Conservation (phyloP, 2,329 filamentous ascomycete genomes). For the Grosmannia huntii region DNA sequence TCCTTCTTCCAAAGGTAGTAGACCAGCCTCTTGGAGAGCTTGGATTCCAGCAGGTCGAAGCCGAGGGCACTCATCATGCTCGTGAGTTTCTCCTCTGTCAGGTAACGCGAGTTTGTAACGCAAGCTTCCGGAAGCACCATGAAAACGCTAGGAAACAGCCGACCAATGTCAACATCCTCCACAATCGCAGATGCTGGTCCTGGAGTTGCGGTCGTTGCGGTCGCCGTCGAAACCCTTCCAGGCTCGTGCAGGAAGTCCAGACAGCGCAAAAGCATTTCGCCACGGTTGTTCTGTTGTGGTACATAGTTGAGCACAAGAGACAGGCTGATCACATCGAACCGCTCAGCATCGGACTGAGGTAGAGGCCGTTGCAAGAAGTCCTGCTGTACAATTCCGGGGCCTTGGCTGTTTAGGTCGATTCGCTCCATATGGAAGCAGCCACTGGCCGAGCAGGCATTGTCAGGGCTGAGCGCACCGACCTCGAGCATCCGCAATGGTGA, state of each 20-base stretch:
- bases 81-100: conserved; percentile 56
- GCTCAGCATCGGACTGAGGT: conserved; percentile 45
- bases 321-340: conserved; percentile 82
- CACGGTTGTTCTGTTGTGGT: conserved; percentile 59
- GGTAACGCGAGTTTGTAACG: conserved; percentile 79
- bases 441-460: conserved; percentile 71
- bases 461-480: conserved; percentile 73
- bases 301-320: conserved; percentile 94
- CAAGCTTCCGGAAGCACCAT: conserved; percentile 83
- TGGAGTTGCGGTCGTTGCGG: not conserved
- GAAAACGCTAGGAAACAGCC: conserved; percentile 60
- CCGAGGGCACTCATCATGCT: conserved; percentile 68
- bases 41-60: conserved; percentile 52
- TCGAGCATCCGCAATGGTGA: conserved; percentile 58
- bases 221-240: not conserved
- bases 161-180: conserved; percentile 9
- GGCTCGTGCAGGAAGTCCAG: conserved; percentile 50
- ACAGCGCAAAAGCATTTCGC: conserved; percentile 74
- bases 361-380: conserved; percentile 87
- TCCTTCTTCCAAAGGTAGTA: conserved; percentile 73
- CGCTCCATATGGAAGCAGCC: conserved; percentile 59
- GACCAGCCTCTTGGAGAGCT: conserved; percentile 69
- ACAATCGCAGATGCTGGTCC: not conserved
- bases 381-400: conserved; percentile 67
- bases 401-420: conserved; percentile 86